Evolutionary conservation across 495 filamentous ascomycete species (phyloP).

Genomic region (Podospora pseudoanserina): DNA sequence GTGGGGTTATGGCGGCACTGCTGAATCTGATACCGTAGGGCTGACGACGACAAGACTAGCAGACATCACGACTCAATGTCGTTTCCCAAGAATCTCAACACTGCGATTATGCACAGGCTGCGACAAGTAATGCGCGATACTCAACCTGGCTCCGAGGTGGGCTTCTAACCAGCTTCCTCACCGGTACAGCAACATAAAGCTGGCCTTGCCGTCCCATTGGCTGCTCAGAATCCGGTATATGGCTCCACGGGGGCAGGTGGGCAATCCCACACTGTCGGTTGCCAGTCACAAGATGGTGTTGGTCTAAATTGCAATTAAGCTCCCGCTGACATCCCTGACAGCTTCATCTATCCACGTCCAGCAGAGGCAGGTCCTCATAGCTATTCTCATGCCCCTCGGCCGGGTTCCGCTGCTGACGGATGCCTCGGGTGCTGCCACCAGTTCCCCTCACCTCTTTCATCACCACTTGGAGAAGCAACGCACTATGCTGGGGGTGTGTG

Average conservation of each 20-base stretch:
- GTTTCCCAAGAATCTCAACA: neutral
- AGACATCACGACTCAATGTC: neutral
- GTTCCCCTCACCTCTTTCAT: neutral
- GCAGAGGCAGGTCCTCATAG: slow-evolving; percentile 7
- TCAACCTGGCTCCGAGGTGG: neutral
- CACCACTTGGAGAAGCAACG: neutral
- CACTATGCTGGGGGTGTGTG: neutral
- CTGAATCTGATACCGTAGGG: neutral
- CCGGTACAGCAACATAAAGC: slow-evolving; percentile 16
- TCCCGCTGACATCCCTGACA: slow-evolving; percentile 25
- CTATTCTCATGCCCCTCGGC: slow-evolving; percentile 1
- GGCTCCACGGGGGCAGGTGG: slow-evolving; percentile 24
- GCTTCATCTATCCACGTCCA: slow-evolving; percentile 14
- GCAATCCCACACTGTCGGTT: slow-evolving; percentile 27
- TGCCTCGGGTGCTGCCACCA: neutral
- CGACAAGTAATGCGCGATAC: neutral
- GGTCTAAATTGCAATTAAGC: slow-evolving; percentile 33
- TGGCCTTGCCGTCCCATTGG: slow-evolving; percentile 13
- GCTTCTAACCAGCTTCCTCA: slow-evolving; percentile 14
- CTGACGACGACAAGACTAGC: neutral
- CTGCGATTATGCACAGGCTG: neutral
- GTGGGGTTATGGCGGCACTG: neutral
- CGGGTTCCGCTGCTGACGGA: slow-evolving; percentile 1
- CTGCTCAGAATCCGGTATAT: slow-evolving; percentile 14
- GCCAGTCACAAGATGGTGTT: slow-evolving; percentile 32